Evolutionary conservation across 2,329 filamentous ascomycete genomes (phyloP).

Genomic region (Hypoxylon sp.): DNA sequence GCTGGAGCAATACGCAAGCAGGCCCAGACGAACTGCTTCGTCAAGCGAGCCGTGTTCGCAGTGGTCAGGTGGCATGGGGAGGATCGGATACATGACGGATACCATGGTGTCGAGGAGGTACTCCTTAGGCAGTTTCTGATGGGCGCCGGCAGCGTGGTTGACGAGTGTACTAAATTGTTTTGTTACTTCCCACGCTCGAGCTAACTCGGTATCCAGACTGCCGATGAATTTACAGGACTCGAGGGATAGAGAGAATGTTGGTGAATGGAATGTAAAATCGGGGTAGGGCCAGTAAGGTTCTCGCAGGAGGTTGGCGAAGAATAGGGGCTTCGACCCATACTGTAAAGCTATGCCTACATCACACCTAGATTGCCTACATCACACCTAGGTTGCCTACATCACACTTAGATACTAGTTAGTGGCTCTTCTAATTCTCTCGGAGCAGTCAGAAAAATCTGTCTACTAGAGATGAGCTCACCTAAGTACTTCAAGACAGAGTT

Average conservation of each 20-base stretch:
- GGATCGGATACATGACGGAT: slow-evolving; percentile 56
- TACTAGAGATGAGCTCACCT: slow-evolving; percentile 27
- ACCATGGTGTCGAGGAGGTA: slow-evolving; percentile 50
- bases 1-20: slow-evolving; percentile 54
- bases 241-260: not conserved
- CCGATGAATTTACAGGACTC: not conserved
- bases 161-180: slow-evolving; percentile 45
- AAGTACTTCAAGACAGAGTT: slow-evolving; percentile 51
- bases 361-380: slow-evolving; percentile 35
- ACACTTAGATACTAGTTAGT: not conserved
- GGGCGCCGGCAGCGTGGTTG: slow-evolving; percentile 43
- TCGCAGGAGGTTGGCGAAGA: slow-evolving; percentile 23
- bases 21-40: slow-evolving; percentile 55
- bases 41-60: slow-evolving; percentile 47
- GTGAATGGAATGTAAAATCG: slow-evolving; percentile 4
- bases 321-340: slow-evolving; percentile 32
- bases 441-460: not conserved
- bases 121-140: slow-evolving; percentile 31
- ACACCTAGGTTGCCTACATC: slow-evolving; percentile 34
- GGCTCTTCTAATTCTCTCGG: too few relatives aligned
- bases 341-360: slow-evolving; percentile 38
- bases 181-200: slow-evolving; percentile 40
- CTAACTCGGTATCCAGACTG: slow-evolving; percentile 36
- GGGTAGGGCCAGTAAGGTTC: slow-evolving; percentile 33
- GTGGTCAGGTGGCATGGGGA: slow-evolving; percentile 45